Evolutionary conservation across 768 basidiomycete species (phyloP).

Genomic region (Daedalea quercina): DNA sequence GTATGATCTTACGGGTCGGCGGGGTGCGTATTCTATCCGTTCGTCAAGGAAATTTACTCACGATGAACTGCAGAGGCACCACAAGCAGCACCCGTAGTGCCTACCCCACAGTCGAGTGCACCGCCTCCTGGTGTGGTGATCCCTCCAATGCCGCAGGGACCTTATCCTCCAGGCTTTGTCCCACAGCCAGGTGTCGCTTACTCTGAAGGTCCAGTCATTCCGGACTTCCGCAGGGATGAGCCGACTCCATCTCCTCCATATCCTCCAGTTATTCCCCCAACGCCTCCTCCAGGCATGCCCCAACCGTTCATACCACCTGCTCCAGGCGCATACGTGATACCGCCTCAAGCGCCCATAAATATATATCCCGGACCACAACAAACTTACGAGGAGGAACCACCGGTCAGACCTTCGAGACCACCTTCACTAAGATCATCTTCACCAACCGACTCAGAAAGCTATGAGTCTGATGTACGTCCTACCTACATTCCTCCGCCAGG

Average conservation of each 20-base stretch:
- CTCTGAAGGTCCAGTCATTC: constrained; percentile 7
- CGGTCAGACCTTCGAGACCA: too few species aligned
- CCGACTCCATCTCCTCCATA: background rate
- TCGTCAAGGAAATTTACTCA: too few species aligned
- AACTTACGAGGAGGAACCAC: too few species aligned
- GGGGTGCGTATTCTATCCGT: constrained; percentile 16
- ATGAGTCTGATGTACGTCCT: too few species aligned
- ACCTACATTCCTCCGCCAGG: background rate
- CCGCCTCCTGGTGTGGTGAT: background rate
- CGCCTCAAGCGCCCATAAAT: background rate
- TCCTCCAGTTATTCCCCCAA: constrained; percentile 8
- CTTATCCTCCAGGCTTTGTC: constrained; percentile 7
- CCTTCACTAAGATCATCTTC: too few species aligned
- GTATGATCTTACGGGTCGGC: background rate
- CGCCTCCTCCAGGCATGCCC: background rate
- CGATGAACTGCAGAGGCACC: background rate
- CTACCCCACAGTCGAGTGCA: background rate
- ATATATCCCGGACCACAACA: background rate
- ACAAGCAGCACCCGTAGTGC: background rate
- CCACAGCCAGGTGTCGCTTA: background rate
- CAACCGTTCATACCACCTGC: background rate
- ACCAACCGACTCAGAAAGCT: too few species aligned
- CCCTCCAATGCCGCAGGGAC: background rate
- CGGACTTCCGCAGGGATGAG: background rate
- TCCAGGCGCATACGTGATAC: background rate